Evolutionary conservation across 169 alveolate genomes (phyloP).

Genomic region (Eimeria tenella): DNA sequence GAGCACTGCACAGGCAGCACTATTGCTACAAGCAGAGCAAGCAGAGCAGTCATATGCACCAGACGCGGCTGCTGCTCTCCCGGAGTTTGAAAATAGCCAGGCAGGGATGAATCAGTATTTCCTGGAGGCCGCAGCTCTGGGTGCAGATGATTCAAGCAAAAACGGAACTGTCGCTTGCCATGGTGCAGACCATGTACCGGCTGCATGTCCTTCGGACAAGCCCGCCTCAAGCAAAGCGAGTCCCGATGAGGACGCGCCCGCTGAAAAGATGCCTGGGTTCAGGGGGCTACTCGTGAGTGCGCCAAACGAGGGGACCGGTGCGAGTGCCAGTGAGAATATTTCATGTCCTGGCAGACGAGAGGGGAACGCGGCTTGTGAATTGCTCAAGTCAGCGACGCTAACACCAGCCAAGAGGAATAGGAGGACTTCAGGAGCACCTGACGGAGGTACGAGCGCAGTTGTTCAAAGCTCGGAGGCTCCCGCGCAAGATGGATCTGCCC

Average conservation of each 20-base stretch:
- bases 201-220: conserved; percentile 44
- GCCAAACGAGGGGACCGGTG: conserved; percentile 37
- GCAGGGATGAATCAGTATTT: conserved; percentile 78
- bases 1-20: conserved; percentile 70
- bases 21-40: conserved; percentile 63
- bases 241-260: conserved; percentile 32
- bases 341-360: conserved; percentile 51
- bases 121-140: conserved; percentile 68
- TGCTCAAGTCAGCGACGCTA: conserved; percentile 46
- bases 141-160: conserved; percentile 65
- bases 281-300: conserved; percentile 66
- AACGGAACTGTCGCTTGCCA: conserved; percentile 15
- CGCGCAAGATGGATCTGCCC: conserved; percentile 56
- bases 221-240: conserved; percentile 51
- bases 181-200: conserved; percentile 27
- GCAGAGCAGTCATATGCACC: conserved; percentile 69
- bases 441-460: conserved; percentile 38
- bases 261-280: conserved; percentile 76
- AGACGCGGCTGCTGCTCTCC: conserved; percentile 62
- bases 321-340: conserved; percentile 25
- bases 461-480: conserved; percentile 55
- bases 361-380: conserved; percentile 16
- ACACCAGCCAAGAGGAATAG: conserved; percentile 78
- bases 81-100: conserved; percentile 74
- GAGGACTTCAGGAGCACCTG: conserved; percentile 69